Evolutionary conservation across 306 rosid species (phyloP), one percentile per base, ranked within the genome.

Genomic region (Acacia melanoxylon): DNA sequence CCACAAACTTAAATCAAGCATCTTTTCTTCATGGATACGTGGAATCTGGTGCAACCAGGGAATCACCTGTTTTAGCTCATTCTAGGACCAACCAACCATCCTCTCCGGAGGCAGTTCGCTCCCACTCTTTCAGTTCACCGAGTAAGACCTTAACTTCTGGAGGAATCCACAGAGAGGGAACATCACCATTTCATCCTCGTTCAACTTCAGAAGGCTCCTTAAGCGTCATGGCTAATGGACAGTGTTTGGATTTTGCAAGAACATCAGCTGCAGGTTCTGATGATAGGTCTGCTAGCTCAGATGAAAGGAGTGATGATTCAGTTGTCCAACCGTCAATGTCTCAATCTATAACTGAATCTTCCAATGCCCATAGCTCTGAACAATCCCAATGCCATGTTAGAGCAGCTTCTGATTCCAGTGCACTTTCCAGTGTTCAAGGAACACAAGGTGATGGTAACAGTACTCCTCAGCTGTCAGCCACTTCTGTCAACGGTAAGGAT

Each of bases 181-280:
- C 89, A 61, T 88, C 97, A 76, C 92, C 94, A 35, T 79, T 90
- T 92, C 94, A 93, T 79, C 92, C 95, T 52, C 97, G 92, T 65
- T 93, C 94, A 48, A 79, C 66, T 16, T 93, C 95, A 73, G 97
- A 93, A 87, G 98, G 94, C 71, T 87, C 93, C 84, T 84, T 91
- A 81, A 74, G 89, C 77, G 89, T 82, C 70, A 75, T 85, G 33
- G 69, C 84, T 77, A 91, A 88, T 83, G 96, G 90, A 76, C 96
- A 80, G 77, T 82, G 72, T 74, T 58, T 87, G 84, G 96, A 91
- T 84, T 56, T 78, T 51, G 85, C 82, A 35, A 86, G 89, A 83
- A 61, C 89, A 27, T 82, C 92, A 48, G 86, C 37, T 4, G 61
- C 80, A 17, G 90, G 84, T 86, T 86, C 89, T 76, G 97, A 89